Conservation (phyloP, 1,284 basidiomycete genomes). For the Moniliella sp. region DNA sequence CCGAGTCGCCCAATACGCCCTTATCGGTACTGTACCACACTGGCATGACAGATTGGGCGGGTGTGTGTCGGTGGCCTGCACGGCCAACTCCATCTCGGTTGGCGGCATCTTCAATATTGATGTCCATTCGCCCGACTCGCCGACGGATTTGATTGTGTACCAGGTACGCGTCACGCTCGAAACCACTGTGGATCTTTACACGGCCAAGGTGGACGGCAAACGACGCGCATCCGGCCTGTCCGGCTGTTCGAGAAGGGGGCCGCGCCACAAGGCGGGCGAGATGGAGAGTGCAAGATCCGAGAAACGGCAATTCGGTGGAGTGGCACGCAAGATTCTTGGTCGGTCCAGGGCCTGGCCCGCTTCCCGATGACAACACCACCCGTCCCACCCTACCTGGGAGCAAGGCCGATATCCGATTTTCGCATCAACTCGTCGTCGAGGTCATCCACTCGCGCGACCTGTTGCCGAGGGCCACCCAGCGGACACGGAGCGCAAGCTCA, state of each 20-base stretch:
- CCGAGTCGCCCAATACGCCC: slow-evolving; percentile 1
- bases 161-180: slow-evolving; percentile 17
- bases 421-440: slow-evolving; percentile 27
- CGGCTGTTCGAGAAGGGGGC: too few species aligned
- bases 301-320: too few species aligned
- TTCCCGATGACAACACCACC: slow-evolving; percentile 30
- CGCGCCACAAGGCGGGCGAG: too few species aligned
- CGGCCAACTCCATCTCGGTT: background rate
- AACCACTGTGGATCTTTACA: background rate
- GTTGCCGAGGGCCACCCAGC: background rate
- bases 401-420: slow-evolving; percentile 19
- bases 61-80: background rate
- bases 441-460: slow-evolving; percentile 23
- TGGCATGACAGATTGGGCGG: background rate
- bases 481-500: slow-evolving; percentile 12
- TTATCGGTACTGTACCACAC: background rate
- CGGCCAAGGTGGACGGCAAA: background rate
- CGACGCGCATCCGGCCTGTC: slow-evolving; percentile 14
- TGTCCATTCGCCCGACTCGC: too few species aligned
- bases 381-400: slow-evolving; percentile 21
- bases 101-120: too few species aligned
- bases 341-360: slow-evolving; percentile 28
- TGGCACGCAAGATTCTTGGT: slow-evolving; percentile 24
- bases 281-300: too few species aligned
- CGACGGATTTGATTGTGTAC: too few species aligned